Evolutionary conservation across 257 asterid species (phyloP).

Genomic region (Rubia yunnanensis): DNA sequence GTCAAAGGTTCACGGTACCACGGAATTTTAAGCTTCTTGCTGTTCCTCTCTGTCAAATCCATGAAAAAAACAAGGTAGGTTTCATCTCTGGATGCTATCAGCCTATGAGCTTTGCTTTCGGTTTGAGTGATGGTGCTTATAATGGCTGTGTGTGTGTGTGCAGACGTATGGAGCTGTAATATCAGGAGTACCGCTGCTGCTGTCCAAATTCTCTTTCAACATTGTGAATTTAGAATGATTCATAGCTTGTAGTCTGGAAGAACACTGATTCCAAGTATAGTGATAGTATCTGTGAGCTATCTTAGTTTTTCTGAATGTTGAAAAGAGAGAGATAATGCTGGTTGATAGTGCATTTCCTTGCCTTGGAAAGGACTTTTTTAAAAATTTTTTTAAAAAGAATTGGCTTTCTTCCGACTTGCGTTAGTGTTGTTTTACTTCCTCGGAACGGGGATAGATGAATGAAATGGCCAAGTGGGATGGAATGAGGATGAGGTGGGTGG

Average conservation of each 20-base stretch:
- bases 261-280: too few species aligned
- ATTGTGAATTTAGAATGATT: constrained; percentile 19
- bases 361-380: too few species aligned
- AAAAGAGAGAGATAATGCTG: too few species aligned
- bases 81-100: neutral
- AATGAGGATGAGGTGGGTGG: too few species aligned
- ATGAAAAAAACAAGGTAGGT: constrained; percentile 50
- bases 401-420: too few species aligned
- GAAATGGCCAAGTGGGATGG: too few species aligned
- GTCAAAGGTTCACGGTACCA: constrained; percentile 68
- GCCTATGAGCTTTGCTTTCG: neutral
- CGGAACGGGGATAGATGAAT: too few species aligned
- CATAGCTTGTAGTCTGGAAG: neutral
- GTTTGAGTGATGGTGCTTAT: constrained; percentile 10
- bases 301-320: too few species aligned
- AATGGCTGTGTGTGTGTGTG: constrained; percentile 12
- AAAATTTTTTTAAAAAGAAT: too few species aligned
- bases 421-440: too few species aligned
- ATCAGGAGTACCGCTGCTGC: constrained; percentile 71
- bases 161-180: constrained; percentile 65
- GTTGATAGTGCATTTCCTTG: too few species aligned
- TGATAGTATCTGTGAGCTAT: too few species aligned
- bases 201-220: constrained; percentile 72
- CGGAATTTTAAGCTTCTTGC: constrained; percentile 64
- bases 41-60: constrained; percentile 66